Percentiles rank a stretch among this genome's conserved stretches.
Evolutionary conservation across 2,329 filamentous ascomycete species (phyloP).

Genomic region (Achaetomium macrosporum): DNA sequence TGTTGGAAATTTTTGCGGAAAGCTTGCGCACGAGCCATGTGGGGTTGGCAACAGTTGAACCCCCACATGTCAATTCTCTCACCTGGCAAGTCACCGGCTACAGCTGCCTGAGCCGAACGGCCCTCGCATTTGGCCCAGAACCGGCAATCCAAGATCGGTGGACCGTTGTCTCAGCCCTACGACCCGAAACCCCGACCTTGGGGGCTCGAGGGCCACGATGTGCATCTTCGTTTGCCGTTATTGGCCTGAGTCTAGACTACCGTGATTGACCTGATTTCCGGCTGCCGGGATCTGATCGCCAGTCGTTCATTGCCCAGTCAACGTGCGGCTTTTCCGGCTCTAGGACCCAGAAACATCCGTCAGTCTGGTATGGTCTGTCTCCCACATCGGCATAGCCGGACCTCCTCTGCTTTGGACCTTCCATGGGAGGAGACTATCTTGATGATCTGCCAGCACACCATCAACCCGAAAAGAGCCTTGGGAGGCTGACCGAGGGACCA

Average conservation of each 20-base stretch:
- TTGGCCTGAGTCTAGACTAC: neutral
- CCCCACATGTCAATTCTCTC: neutral
- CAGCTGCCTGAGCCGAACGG: neutral
- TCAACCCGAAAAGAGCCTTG: neutral
- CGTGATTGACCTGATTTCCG: neutral
- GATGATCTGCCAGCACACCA: neutral
- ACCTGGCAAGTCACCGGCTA: neutral
- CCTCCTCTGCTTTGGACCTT: neutral
- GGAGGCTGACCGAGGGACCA: neutral
- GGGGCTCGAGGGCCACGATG: neutral
- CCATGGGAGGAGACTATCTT: neutral
- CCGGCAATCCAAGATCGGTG: neutral
- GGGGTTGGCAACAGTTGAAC: constrained; percentile 10
- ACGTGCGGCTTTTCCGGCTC: neutral
- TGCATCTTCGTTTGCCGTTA: neutral
- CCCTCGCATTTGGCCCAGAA: neutral
- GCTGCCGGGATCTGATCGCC: neutral
- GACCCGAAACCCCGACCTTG: neutral
- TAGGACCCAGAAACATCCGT: no score
- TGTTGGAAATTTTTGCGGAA: constrained; percentile 26
- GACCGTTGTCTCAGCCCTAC: constrained; percentile 19
- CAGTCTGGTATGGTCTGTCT: no score
- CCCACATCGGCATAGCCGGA: no score
- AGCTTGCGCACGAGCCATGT: constrained; percentile 24
- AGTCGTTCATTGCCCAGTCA: neutral